Conservation (phyloP, 108 stramenopile species). For the Discostella pseudostelligera region DNA sequence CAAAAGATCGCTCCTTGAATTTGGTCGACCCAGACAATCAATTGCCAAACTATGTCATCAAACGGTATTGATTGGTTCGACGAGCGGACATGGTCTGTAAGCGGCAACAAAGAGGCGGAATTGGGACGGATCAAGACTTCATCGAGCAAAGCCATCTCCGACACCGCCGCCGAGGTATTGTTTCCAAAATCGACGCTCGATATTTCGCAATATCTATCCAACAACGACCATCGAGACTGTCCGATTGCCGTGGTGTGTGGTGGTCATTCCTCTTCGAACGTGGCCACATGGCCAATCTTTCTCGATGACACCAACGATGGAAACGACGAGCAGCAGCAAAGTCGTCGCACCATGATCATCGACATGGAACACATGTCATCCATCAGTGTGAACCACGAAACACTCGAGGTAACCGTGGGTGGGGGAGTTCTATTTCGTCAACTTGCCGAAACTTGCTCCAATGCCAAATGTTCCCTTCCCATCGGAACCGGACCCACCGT, state of each 20-base stretch:
- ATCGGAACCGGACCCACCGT: conserved; percentile 27
- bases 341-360: conserved; percentile 4
- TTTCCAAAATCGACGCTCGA: conserved; percentile 21
- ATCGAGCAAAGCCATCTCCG: neutral
- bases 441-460: conserved; percentile 13
- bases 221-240: conserved; percentile 9
- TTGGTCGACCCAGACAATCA: too few species aligned
- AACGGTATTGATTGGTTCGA: conserved; percentile 7
- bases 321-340: neutral
- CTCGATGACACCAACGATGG: neutral
- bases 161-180: neutral
- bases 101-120: conserved; percentile 21
- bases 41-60: too few species aligned
- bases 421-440: conserved; percentile 23
- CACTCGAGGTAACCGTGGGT: conserved; percentile 20
- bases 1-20: too few species aligned
- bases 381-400: conserved; percentile 7
- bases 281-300: conserved; percentile 9
- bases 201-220: conserved; percentile 3
- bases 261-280: conserved; percentile 31
- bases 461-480: conserved; percentile 14
- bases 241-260: conserved; percentile 26
- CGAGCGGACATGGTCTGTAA: conserved; percentile 21
- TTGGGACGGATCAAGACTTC: neutral
- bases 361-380: conserved; percentile 27